Evolutionary conservation across 164 flowering plant genomes (phyloP).

Genomic region (Paratinospora sagittata): DNA sequence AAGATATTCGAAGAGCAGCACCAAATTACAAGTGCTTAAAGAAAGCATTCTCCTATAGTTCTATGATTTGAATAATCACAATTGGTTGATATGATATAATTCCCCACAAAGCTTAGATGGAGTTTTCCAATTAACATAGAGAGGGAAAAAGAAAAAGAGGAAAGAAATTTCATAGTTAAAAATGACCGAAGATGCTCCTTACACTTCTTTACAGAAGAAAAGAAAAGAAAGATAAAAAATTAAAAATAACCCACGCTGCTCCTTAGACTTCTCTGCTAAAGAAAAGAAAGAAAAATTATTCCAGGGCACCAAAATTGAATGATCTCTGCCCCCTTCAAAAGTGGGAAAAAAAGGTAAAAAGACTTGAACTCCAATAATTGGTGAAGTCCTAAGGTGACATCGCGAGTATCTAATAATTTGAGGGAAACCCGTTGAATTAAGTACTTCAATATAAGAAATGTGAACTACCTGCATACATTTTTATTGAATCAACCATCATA

Average conservation of each 20-base stretch:
- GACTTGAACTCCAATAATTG: background rate
- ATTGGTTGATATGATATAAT: background rate
- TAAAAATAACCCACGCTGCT: no score
- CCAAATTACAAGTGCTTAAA: background rate
- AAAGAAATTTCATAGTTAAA: background rate
- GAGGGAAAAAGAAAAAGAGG: background rate
- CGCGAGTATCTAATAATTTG: no score
- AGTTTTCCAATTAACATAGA: background rate
- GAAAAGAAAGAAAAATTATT: no score
- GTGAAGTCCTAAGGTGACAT: background rate
- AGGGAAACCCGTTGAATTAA: no score
- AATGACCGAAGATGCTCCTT: background rate
- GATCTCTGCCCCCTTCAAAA: no score
- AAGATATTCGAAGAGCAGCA: background rate
- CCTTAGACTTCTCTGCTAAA: background rate
- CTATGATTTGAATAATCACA: background rate
- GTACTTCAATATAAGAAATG: no score
- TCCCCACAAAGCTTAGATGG: background rate
- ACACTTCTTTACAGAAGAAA: background rate
- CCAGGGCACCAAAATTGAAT: no score
- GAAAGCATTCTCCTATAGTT: background rate
- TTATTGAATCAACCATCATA: no score
- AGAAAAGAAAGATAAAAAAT: background rate
- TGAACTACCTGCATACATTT: no score
- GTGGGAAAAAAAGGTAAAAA: no score